Conservation (phyloP, 495 filamentous ascomycete genomes). For the Tirmania nivea region DNA sequence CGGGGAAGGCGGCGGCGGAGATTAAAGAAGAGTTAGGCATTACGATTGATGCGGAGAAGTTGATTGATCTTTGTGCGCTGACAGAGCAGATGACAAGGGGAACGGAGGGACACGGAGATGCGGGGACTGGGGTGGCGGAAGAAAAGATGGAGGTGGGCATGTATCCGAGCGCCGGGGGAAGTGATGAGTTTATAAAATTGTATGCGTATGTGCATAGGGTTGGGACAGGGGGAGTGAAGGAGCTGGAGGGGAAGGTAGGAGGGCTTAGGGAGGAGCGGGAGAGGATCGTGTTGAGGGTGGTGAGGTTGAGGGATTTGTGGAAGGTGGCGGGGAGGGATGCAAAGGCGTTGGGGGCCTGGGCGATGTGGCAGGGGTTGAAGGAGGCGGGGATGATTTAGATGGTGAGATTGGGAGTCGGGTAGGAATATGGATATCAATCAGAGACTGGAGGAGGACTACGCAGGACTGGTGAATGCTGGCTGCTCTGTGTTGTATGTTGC, state of each 20-base stretch:
- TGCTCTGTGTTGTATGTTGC: too few species aligned
- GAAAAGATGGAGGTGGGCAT: constrained; percentile 21
- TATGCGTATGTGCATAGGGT: constrained; percentile 54
- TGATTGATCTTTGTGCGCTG: constrained; percentile 50
- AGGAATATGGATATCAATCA: too few species aligned
- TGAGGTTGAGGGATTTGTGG: constrained; percentile 54
- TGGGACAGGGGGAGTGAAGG: constrained; percentile 36
- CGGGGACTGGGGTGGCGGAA: constrained; percentile 6
- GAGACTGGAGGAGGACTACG: too few species aligned
- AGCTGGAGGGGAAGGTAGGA: constrained; percentile 54
- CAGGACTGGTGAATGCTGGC: too few species aligned
- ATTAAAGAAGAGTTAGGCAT: constrained; percentile 64
- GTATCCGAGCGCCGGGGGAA: constrained; percentile 59
- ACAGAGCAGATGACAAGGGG: constrained; percentile 20
- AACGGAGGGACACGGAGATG: constrained; percentile 6
- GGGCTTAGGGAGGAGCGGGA: constrained; percentile 59
- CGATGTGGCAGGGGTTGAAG: constrained; percentile 51
- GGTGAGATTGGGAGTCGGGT: too few species aligned
- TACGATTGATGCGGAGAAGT: constrained; percentile 25
- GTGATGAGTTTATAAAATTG: constrained; percentile 66
- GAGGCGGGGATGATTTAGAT: constrained; percentile 35
- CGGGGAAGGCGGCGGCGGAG: constrained; percentile 57
- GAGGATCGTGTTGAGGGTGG: constrained; percentile 60
- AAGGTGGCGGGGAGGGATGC: constrained; percentile 47
- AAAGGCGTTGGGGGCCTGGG: constrained; percentile 57